Evolutionary conservation across 371 early-diverging fungal species (phyloP), one percentile per base, ranked within the genome.

Genomic region (Mucor indicus): DNA sequence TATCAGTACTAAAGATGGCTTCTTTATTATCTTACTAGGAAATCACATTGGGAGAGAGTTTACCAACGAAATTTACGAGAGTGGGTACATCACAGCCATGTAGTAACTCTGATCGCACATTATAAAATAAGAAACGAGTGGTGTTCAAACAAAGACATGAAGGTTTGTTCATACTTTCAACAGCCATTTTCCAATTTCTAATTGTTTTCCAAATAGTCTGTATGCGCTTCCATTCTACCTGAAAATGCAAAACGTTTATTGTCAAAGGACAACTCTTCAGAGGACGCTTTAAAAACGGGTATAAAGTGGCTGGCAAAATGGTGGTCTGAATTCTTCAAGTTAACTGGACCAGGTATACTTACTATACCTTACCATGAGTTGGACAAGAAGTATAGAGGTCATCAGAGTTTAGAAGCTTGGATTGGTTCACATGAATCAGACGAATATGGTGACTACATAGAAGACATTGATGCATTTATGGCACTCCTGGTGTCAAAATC

Each of bases 271-370:
- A 33, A 33, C 9, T 19, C 43, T 17, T 38, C 59, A 12, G 30
- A 44, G 20, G 53, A 67, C n/a, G 31, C 39, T 4, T 46, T 66
- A 21, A 37, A 48, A 4, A 52, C 31, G 13, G 53, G 57, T 0
- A 25, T 84, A 16, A 71, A 81, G 37, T 64, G 67, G n/a, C 29
- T 85, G 4, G 60, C 81, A 16, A 61, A 51, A 4, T 84, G 84
- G 84, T 84, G 84, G 84, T 52, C 54, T 15, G 62, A 62, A 6
- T 77, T 66, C 15, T 80, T 84, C 63, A 57, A 32, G 1, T 50
- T 81, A 2, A 70, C 67, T 20, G 72, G 77, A 0, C 60, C 60
- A 23, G 84, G 80, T 0, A 47, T 80, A 15, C 20, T 57, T 1
- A 63, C 67, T 1, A 57, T 57, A 4, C 60, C 72, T 1, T 71